Conservation (phyloP, 2,329 filamentous ascomycete species). For the Aspergillus bombycis region DNA sequence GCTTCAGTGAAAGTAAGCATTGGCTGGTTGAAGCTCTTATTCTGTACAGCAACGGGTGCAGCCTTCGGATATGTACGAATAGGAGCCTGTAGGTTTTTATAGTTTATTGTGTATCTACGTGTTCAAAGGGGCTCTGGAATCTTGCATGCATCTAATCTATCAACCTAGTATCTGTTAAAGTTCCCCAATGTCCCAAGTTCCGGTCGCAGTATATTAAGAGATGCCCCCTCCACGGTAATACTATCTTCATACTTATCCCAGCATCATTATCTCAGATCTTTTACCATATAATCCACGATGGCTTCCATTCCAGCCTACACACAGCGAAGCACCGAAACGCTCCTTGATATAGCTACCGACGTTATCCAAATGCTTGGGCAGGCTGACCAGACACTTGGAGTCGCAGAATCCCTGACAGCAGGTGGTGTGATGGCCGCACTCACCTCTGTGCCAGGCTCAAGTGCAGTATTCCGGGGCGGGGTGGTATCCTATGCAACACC, state of each 20-base stretch:
- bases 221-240: not conserved
- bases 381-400: not conserved
- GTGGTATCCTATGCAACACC: not conserved
- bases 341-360: not conserved
- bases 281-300: not conserved
- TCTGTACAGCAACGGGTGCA: not conserved
- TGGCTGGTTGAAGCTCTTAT: not conserved
- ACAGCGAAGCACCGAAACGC: not conserved
- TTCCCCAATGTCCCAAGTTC: too few relatives aligned
- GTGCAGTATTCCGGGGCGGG: not conserved
- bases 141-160: not conserved
- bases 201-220: not conserved
- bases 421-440: not conserved
- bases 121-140: not conserved
- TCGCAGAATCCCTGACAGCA: not conserved
- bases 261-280: not conserved
- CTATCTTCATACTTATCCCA: accelerated
- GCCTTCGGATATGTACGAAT: not conserved
- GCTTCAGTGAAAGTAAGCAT: not conserved
- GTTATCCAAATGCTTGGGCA: not conserved
- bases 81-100: not conserved
- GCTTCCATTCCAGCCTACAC: not conserved
- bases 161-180: not conserved
- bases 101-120: not conserved
- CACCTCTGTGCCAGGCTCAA: not conserved